Conservation (phyloP, 345 rosid genomes). For the Populus deltoides region DNA sequence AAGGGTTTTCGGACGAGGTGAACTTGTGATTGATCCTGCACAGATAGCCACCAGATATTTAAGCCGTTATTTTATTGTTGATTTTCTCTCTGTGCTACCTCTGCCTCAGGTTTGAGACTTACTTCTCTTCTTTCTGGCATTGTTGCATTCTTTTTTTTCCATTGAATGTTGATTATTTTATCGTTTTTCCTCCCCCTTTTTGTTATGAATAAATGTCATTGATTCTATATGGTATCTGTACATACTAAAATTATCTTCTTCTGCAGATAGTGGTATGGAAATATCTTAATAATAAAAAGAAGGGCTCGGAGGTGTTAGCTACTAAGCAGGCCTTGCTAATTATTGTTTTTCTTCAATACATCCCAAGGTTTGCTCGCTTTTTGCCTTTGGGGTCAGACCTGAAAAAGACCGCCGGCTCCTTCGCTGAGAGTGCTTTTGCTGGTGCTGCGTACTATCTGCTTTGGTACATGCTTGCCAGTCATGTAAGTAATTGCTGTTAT, state of each 20-base stretch:
- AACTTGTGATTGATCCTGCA: conserved; percentile 82
- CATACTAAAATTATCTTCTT: neutral
- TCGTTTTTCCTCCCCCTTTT: neutral
- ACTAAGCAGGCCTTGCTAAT: conserved; percentile 55
- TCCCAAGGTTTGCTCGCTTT: conserved; percentile 73
- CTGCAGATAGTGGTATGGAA: conserved; percentile 68
- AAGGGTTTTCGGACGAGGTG: conserved; percentile 90
- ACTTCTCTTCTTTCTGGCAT: neutral
- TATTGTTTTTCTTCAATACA: conserved; percentile 64
- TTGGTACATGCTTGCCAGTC: conserved; percentile 88
- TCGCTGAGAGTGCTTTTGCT: conserved; percentile 79
- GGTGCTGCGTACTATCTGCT: conserved; percentile 87
- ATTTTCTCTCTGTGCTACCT: conserved; percentile 74
- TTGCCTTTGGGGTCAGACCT: conserved; percentile 75
- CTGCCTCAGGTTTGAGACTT: conserved; percentile 62
- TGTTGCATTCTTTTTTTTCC: neutral
- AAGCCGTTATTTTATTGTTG: conserved; percentile 63
- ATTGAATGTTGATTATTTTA: too few relatives aligned
- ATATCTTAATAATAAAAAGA: conserved; percentile 44
- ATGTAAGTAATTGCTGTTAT: conserved; percentile 46
- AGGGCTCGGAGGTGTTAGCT: conserved; percentile 57
- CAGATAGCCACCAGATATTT: conserved; percentile 68
- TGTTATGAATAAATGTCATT: neutral
- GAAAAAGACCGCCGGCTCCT: conserved; percentile 76
- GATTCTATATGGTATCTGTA: neutral